A percentile compares a stretch with the other conserved stretches of the same genome.
These are phyloP conservation scores for Gnetum montanum DNA, from an alignment of 75 land plant genomes.

Conservation along the genomic window DNA sequence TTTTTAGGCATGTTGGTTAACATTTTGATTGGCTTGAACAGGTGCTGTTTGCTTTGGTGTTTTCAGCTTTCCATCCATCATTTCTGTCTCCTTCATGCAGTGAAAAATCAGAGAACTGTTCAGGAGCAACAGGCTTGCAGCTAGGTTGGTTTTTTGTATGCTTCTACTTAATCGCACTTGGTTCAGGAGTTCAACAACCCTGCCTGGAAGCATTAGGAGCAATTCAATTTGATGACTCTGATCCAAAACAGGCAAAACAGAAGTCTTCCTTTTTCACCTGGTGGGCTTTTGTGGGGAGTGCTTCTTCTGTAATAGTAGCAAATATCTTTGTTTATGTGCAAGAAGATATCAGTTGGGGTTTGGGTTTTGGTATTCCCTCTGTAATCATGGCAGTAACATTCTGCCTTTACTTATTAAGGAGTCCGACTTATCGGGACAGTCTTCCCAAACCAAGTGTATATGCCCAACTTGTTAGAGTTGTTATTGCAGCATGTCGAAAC, in stretches of 20 bases:
- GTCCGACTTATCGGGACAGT: background rate
- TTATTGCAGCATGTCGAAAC: conserved; percentile 19
- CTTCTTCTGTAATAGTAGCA: background rate
- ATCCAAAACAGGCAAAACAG: conserved; percentile 20
- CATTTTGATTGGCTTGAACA: no score
- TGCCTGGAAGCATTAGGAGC: conserved; percentile 54
- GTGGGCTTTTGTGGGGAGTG: conserved; percentile 14
- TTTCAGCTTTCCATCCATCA: conserved; percentile 26
- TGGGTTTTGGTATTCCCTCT: conserved; percentile 24
- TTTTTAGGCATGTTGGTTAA: no score
- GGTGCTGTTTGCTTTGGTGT: conserved; percentile 26
- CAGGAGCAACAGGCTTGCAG: conserved; percentile 4
- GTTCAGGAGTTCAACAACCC: conserved; percentile 45
- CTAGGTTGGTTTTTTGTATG: background rate
- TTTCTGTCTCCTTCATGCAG: conserved; percentile 4
- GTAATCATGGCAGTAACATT: conserved; percentile 13
- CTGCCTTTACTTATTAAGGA: conserved; percentile 5
- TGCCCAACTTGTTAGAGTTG: conserved; percentile 20
- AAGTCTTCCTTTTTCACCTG: conserved; percentile 58
- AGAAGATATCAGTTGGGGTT: conserved; percentile 18
- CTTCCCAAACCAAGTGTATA: conserved; percentile 18
- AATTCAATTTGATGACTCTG: conserved; percentile 37
- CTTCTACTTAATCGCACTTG: conserved; percentile 35
- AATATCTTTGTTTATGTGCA: conserved; percentile 17
- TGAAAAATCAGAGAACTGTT: background rate